A percentile compares a stretch with the other conserved stretches of the same genome.
Conservation (phyloP, 139 green algal species). For the Desmodesmus armatus region DNA sequence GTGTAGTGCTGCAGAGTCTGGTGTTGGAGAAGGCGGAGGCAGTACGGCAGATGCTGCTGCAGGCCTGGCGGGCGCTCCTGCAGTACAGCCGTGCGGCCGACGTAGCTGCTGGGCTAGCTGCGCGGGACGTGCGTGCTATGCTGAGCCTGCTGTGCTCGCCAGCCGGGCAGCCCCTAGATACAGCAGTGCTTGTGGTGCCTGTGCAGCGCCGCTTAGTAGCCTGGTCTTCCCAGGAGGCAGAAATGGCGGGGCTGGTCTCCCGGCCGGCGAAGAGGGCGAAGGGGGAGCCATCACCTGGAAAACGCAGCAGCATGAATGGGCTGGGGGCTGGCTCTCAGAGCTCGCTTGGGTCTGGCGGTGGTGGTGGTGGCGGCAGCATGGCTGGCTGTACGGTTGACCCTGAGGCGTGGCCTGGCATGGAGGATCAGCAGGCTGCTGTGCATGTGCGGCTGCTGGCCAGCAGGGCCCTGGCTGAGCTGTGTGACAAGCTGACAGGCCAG, state of each 20-base stretch:
- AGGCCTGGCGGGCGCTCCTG: constrained; percentile 77
- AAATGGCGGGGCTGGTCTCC: constrained; percentile 18
- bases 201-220: constrained; percentile 19
- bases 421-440: constrained; percentile 27
- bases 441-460: constrained; percentile 10
- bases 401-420: constrained; percentile 4
- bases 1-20: constrained; percentile 85
- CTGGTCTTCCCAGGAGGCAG: constrained; percentile 20
- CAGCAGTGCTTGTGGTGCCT: constrained; percentile 35
- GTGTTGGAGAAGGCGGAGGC: constrained; percentile 74
- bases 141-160: constrained; percentile 51
- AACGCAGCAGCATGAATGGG: not conserved
- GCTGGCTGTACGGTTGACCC: constrained; percentile 21
- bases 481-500: constrained; percentile 35
- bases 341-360: not conserved
- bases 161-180: constrained; percentile 51
- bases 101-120: not conserved
- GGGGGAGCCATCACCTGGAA: constrained; percentile 13
- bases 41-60: constrained; percentile 52
- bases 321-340: not conserved
- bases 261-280: constrained; percentile 26
- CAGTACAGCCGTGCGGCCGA: not conserved
- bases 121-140: constrained; percentile 8
- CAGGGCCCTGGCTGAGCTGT: constrained; percentile 49
- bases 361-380: constrained; percentile 12